Conservation (phyloP, 768 basidiomycete genomes). For the Lentinula guzmanii region DNA sequence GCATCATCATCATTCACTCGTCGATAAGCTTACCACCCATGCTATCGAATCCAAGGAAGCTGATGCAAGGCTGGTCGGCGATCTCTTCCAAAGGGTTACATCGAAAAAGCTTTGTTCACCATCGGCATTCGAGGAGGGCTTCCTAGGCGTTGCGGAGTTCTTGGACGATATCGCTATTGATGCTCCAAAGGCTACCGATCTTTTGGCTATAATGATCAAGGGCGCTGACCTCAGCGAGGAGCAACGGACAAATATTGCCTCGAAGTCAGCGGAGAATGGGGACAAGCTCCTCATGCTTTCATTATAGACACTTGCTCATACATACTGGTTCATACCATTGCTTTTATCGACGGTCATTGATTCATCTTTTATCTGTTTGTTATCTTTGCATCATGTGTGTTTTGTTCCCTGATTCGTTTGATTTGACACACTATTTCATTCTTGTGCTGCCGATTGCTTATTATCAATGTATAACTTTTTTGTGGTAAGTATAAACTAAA, state of each 20-base stretch:
- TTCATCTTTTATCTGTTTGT: constrained; percentile 7
- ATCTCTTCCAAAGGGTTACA: constrained; percentile 61
- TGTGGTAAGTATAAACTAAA: too few relatives aligned
- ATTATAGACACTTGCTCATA: constrained; percentile 37
- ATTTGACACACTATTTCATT: not conserved
- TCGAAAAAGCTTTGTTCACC: constrained; percentile 55
- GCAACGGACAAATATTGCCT: constrained; percentile 46
- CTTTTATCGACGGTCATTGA: constrained; percentile 13
- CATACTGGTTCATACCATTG: constrained; percentile 16
- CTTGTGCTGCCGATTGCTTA: constrained; percentile 6
- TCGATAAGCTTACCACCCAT: constrained; percentile 67
- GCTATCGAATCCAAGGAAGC: constrained; percentile 80
- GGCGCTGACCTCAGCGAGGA: constrained; percentile 64
- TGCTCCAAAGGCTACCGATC: constrained; percentile 77
- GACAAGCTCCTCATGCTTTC: constrained; percentile 56
- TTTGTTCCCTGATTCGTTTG: not conserved
- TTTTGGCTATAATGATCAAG: constrained; percentile 71
- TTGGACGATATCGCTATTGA: constrained; percentile 90
- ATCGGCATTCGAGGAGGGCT: constrained; percentile 69
- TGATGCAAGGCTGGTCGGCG: constrained; percentile 72
- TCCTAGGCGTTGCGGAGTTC: constrained; percentile 61
- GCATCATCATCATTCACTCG: constrained; percentile 55
- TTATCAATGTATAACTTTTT: not conserved
- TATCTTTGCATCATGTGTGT: constrained; percentile 10
- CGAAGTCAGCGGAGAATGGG: constrained; percentile 50